Conservation (phyloP, 331 rosid genomes). For the Phaseolus coccineus region DNA sequence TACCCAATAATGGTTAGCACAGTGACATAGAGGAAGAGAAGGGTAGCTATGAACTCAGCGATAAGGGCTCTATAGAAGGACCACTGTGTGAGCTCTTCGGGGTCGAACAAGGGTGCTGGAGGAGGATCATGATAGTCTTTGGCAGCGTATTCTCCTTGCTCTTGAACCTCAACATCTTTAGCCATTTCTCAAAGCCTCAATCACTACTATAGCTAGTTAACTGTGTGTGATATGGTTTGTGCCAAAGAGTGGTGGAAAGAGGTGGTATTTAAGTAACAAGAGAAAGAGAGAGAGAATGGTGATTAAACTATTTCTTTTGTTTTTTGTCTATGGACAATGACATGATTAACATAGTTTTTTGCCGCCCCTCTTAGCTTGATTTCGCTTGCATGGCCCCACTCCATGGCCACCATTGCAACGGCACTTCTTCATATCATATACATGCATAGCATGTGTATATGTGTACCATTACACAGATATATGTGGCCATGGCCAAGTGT, state of each 20-base stretch:
- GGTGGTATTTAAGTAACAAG: slow-evolving; percentile 64
- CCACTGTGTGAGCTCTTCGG: slow-evolving; percentile 78
- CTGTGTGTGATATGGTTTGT: too few species aligned
- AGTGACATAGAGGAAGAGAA: slow-evolving; percentile 86
- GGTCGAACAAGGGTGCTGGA: slow-evolving; percentile 79
- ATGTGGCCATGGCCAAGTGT: slow-evolving; percentile 13
- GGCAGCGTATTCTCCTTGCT: slow-evolving; percentile 67
- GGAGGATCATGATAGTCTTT: slow-evolving; percentile 98
- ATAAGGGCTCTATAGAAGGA: slow-evolving; percentile 84
- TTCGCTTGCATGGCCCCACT: slow-evolving; percentile 79
- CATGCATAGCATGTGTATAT: background rate
- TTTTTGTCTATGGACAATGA: slow-evolving; percentile 31
- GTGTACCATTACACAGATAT: too few species aligned
- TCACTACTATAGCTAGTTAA: background rate
- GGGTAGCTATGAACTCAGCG: slow-evolving; percentile 95
- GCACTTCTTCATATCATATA: slow-evolving; percentile 31
- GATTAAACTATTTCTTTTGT: background rate
- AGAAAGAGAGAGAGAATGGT: slow-evolving; percentile 17
- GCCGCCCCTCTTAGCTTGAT: slow-evolving; percentile 80
- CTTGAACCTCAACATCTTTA: slow-evolving; percentile 78
- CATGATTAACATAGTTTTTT: slow-evolving; percentile 48
- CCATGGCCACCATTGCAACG: slow-evolving; percentile 50
- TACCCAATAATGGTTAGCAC: slow-evolving; percentile 87
- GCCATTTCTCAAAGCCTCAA: slow-evolving; percentile 38
- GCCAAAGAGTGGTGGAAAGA: background rate